Conservation (phyloP, 176 grass and related monocot species). For the Oryza punctata region DNA sequence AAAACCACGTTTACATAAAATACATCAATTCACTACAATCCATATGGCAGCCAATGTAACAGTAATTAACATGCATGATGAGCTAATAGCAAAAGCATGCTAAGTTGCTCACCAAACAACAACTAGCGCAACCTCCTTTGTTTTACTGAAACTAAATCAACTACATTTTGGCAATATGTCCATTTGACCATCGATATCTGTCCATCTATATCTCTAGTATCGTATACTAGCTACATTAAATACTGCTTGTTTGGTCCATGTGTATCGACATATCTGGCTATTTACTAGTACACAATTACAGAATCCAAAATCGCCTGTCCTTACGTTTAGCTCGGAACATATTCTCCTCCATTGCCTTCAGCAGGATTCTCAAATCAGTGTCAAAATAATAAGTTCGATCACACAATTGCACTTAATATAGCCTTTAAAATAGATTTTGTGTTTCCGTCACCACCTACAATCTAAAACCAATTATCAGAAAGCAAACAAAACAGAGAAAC, state of each 20-base stretch:
- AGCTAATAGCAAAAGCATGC: not conserved
- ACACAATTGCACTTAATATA: not conserved
- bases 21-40: not conserved
- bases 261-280: conserved; percentile 1
- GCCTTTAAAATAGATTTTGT: not conserved
- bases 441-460: not conserved
- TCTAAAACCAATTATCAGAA: not conserved
- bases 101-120: not conserved
- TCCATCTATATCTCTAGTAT: not conserved
- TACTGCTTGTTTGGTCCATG: not conserved
- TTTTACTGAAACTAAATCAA: conserved; percentile 13
- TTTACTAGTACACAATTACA: not conserved
- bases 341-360: not conserved
- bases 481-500: not conserved
- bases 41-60: conserved; percentile 7
- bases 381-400: not conserved
- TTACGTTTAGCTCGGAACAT: not conserved
- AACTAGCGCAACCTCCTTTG: not conserved
- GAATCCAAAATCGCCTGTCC: not conserved
- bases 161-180: not conserved
- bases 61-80: not conserved
- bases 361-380: not conserved
- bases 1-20: not conserved
- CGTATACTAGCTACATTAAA: not conserved
- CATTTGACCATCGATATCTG: not conserved